Evolutionary conservation across 2,329 filamentous ascomycete species (phyloP).

Genomic region (Torrubiella hemipterigena): DNA sequence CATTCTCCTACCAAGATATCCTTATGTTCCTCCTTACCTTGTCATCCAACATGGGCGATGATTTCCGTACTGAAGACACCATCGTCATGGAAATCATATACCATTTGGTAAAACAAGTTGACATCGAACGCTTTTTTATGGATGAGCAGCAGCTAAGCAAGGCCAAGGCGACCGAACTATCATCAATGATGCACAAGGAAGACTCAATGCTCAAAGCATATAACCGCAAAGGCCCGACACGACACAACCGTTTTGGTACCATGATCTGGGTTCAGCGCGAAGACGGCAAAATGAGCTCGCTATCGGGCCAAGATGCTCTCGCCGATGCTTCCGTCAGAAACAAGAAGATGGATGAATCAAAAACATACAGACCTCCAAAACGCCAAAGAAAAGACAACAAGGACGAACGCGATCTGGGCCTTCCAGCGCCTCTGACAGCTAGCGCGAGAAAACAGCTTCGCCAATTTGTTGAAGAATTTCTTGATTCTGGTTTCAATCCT

Average conservation of each 20-base stretch:
- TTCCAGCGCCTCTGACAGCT: conserved; percentile 55
- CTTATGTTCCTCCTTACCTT: conserved; percentile 76
- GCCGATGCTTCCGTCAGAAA: conserved; percentile 60
- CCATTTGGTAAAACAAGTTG: conserved; percentile 81
- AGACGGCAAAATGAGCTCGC: conserved; percentile 69
- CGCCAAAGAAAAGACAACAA: conserved; percentile 48
- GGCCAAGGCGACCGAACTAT: conserved; percentile 61
- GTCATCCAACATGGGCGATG: conserved; percentile 85
- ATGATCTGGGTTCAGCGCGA: conserved; percentile 95
- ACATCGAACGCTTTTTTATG: conserved; percentile 77
- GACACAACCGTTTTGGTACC: conserved; percentile 89
- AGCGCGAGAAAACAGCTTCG: conserved; percentile 67
- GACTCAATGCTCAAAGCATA: conserved; percentile 69
- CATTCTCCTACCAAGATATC: conserved; percentile 83
- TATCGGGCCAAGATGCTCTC: conserved; percentile 81
- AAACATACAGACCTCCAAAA: conserved; percentile 78
- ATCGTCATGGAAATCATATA: conserved; percentile 87
- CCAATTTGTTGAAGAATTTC: conserved; percentile 79
- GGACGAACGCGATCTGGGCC: conserved; percentile 64
- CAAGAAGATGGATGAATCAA: conserved; percentile 80
- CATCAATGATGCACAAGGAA: conserved; percentile 67
- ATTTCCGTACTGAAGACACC: conserved; percentile 82
- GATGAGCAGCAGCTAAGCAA: conserved; percentile 59
- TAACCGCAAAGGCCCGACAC: conserved; percentile 65
- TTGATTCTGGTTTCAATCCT: conserved; percentile 93